Percentiles rank a stretch among this genome's conserved stretches.
phyloP scores from a whole-genome alignment of 192 early-diverging fungal genomes.

The Coemansia brasiliensis region DNA sequence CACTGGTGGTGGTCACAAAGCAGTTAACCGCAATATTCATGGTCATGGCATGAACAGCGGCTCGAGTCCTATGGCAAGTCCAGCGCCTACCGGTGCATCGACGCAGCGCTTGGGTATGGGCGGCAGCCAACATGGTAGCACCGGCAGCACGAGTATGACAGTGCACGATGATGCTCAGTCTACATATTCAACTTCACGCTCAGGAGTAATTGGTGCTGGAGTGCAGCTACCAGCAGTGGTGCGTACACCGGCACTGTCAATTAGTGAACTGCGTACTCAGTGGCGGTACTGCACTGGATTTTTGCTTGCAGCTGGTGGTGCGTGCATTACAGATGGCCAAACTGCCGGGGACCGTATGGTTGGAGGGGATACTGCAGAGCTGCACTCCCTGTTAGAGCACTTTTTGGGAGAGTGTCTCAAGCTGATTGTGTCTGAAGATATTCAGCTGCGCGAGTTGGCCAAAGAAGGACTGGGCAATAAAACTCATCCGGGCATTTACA shows the following conservation, averaged over 20 bases:
- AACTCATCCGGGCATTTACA: conserved; percentile 54
- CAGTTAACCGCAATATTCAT: conserved; percentile 11
- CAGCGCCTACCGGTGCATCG: neutral
- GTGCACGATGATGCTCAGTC: conserved; percentile 19
- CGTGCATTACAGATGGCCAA: conserved; percentile 41
- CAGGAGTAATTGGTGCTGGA: conserved; percentile 32
- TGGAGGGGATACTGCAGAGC: conserved; percentile 44
- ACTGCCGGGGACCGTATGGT: conserved; percentile 37
- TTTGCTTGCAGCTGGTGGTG: conserved; percentile 49
- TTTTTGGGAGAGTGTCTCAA: conserved; percentile 55
- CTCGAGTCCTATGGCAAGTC: neutral
- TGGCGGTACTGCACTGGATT: conserved; percentile 57
- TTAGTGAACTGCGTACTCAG: conserved; percentile 51
- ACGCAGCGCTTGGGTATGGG: conserved; percentile 1
- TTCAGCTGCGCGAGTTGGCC: conserved; percentile 54
- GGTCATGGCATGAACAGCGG: neutral
- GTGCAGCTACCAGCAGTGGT: conserved; percentile 49
- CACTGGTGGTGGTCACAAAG: conserved; percentile 40
- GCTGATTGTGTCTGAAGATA: conserved; percentile 54
- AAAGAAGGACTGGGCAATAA: conserved; percentile 55
- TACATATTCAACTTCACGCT: conserved; percentile 2
- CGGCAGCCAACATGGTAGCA: conserved; percentile 9
- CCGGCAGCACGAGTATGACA: neutral
- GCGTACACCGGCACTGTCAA: conserved; percentile 18
- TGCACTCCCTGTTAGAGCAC: conserved; percentile 54